phyloP scores from a whole-genome alignment of 805 yeast genomes.

The Candida incommunis region DNA sequence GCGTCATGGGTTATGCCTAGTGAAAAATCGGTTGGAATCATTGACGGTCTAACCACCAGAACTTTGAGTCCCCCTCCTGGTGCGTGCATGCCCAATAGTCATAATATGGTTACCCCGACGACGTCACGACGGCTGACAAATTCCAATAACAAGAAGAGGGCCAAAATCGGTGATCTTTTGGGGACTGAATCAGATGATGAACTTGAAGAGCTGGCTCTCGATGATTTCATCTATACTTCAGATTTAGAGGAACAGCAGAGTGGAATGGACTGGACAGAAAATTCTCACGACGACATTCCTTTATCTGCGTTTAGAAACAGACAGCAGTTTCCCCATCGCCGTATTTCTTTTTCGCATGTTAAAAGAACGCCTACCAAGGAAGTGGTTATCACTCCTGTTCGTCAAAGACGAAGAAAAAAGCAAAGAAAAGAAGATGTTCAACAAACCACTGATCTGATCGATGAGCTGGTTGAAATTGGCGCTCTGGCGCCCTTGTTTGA shows the following conservation, averaged over 20 bases:
- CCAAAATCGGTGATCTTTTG: slow-evolving; percentile 2
- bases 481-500: slow-evolving; percentile 22
- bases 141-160: slow-evolving; percentile 5
- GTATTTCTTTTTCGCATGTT: slow-evolving; percentile 1
- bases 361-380: slow-evolving; percentile 8
- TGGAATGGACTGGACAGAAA: slow-evolving; percentile 12
- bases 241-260: slow-evolving; percentile 22
- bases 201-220: slow-evolving; percentile 32
- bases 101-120: not conserved
- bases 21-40: slow-evolving; percentile 75
- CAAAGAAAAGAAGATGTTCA: slow-evolving; percentile 8
- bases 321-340: slow-evolving; percentile 14
- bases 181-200: slow-evolving; percentile 16
- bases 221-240: slow-evolving; percentile 69
- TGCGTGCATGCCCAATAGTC: no score
- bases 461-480: slow-evolving; percentile 22
- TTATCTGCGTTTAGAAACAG: slow-evolving; percentile 84
- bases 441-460: slow-evolving; percentile 17
- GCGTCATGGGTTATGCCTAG: slow-evolving; percentile 84
- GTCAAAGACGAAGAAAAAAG: slow-evolving; percentile 10
- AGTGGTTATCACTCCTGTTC: slow-evolving; percentile 18
- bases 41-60: slow-evolving; percentile 86
- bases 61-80: slow-evolving; percentile 42
- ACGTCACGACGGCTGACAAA: slow-evolving; percentile 1
- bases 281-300: slow-evolving; percentile 31